These are phyloP conservation scores for Botrytis medusae DNA, from an alignment of 2,329 filamentous ascomycete species.

Conservation along the genomic window DNA sequence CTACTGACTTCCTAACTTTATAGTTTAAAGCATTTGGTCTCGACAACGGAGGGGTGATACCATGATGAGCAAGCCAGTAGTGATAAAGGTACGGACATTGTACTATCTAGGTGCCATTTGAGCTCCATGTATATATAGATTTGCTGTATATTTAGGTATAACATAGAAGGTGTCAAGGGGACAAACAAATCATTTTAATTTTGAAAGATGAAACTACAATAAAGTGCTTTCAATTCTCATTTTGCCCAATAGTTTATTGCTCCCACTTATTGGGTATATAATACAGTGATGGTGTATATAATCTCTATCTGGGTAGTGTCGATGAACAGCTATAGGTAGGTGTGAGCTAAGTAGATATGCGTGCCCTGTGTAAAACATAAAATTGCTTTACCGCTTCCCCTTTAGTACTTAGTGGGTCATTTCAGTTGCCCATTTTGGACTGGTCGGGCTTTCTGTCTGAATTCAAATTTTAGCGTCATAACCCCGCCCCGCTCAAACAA, in stretches of 20 bases:
- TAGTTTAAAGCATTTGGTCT: slow-evolving; percentile 59
- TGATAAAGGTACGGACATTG: background rate
- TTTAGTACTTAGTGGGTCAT: background rate
- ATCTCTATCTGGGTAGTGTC: background rate
- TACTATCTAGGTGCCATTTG: background rate
- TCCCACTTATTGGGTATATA: background rate
- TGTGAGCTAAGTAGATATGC: background rate
- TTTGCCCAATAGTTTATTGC: background rate
- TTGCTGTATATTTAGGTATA: too few species aligned
- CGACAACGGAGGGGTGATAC: slow-evolving; percentile 36
- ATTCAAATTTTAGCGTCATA: slow-evolving; percentile 8
- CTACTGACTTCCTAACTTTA: background rate
- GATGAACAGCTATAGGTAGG: background rate
- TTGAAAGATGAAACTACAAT: background rate
- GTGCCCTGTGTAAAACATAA: background rate
- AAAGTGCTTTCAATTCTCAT: background rate
- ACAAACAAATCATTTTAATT: background rate
- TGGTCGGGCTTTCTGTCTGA: background rate
- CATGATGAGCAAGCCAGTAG: background rate
- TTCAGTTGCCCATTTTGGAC: background rate
- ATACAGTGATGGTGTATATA: background rate
- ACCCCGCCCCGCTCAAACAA: slow-evolving; percentile 20
- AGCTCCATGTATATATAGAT: background rate
- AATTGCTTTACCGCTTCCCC: background rate
- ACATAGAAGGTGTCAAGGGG: background rate